These are phyloP conservation scores for Colletotrichum sp. DNA, from an alignment of 2,329 filamentous ascomycete species.

Conservation along the genomic window DNA sequence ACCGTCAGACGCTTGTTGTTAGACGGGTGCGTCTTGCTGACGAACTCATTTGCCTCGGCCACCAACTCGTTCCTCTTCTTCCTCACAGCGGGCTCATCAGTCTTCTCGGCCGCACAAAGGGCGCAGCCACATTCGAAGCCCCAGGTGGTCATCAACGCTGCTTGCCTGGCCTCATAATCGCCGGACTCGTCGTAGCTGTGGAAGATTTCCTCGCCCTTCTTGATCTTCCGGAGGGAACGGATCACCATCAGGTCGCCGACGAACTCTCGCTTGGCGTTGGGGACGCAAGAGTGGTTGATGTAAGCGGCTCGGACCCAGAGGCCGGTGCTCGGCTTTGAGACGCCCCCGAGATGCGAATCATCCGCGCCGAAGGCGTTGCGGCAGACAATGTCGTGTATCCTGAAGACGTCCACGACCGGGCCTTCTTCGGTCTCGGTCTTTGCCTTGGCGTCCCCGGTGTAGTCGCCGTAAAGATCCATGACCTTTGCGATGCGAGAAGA, in stretches of 20 bases:
- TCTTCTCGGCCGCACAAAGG: conserved; percentile 37
- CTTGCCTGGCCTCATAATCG: conserved; percentile 27
- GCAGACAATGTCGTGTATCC: conserved; percentile 35
- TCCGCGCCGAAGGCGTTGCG: conserved; percentile 37
- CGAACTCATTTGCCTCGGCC: conserved; percentile 26
- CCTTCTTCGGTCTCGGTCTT: conserved; percentile 23
- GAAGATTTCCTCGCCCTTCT: conserved; percentile 36
- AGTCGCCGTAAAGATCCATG: conserved; percentile 30
- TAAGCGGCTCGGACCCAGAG: conserved; percentile 44
- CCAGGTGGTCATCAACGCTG: conserved; percentile 33
- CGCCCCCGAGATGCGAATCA: conserved; percentile 28
- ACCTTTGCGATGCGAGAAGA: conserved; percentile 26
- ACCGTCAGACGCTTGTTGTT: conserved; percentile 23
- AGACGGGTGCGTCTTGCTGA: not conserved
- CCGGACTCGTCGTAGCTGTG: conserved; percentile 34
- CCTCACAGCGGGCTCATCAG: conserved; percentile 22
- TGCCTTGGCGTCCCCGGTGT: conserved; percentile 24
- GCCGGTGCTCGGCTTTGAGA: conserved; percentile 37
- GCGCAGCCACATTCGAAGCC: conserved; percentile 41
- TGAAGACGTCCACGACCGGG: conserved; percentile 33
- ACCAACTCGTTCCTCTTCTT: conserved; percentile 24
- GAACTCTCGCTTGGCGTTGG: conserved; percentile 39
- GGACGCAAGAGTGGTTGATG: conserved; percentile 46
- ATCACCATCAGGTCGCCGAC: conserved; percentile 45
- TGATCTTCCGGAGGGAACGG: conserved; percentile 36